These are phyloP conservation scores for Melanogaster broomeanus DNA, from an alignment of 768 basidiomycete species.

Conservation along the genomic window DNA sequence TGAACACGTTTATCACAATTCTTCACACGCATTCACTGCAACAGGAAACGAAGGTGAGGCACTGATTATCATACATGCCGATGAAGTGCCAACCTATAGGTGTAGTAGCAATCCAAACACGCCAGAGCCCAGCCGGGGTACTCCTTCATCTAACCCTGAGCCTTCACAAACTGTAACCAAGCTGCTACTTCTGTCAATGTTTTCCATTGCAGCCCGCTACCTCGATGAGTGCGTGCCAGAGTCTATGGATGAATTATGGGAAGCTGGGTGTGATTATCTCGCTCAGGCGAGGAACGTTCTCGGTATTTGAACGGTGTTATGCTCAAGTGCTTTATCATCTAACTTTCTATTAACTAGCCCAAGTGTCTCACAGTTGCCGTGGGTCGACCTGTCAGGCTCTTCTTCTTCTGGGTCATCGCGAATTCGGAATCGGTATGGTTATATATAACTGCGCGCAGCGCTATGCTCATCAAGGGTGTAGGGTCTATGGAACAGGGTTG, in stretches of 20 bases:
- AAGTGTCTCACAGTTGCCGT: constrained; percentile 65
- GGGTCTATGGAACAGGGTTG: constrained; percentile 81
- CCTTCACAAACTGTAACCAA: constrained; percentile 65
- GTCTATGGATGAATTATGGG: constrained; percentile 62
- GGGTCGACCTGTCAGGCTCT: constrained; percentile 81
- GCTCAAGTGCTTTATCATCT: neutral
- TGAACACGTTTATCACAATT: neutral
- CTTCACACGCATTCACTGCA: neutral
- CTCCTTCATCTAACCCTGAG: constrained; percentile 36
- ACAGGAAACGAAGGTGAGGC: constrained; percentile 31
- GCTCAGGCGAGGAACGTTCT: constrained; percentile 62
- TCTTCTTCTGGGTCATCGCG: constrained; percentile 76
- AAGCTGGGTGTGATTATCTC: constrained; percentile 66
- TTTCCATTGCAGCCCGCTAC: constrained; percentile 79
- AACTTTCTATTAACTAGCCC: constrained; percentile 40
- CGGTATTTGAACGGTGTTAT: constrained; percentile 42
- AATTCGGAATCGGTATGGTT: constrained; percentile 75
- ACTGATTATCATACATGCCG: neutral
- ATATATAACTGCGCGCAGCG: neutral
- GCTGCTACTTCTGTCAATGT: constrained; percentile 76
- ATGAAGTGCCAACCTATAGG: constrained; percentile 25
- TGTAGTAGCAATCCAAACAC: constrained; percentile 39
- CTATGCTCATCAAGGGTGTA: constrained; percentile 21
- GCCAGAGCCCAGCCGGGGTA: constrained; percentile 7
- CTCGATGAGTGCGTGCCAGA: constrained; percentile 48